Evolutionary conservation across 176 grass and related monocot genomes (phyloP).

Genomic region (Dendrocalamus sinicus): DNA sequence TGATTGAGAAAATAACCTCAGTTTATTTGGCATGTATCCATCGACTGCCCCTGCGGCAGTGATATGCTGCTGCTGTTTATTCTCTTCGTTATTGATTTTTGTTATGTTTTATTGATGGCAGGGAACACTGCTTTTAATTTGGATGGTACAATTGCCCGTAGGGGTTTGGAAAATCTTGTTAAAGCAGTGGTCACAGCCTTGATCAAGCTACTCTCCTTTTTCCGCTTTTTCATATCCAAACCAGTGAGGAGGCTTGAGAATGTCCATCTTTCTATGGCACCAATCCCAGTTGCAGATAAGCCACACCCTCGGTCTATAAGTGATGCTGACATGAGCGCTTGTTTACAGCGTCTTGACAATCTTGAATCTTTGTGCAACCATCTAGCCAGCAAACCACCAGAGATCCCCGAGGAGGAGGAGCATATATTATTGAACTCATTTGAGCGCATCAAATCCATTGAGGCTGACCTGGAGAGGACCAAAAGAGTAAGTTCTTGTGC

Average conservation of each 20-base stretch:
- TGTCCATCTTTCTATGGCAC: constrained; percentile 6
- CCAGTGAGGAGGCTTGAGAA: constrained; percentile 57
- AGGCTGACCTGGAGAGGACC: constrained; percentile 81
- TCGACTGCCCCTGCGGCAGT: not conserved
- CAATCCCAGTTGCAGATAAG: constrained; percentile 33
- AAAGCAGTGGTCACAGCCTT: constrained; percentile 59
- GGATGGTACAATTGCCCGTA: constrained; percentile 40
- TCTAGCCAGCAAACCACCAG: constrained; percentile 66
- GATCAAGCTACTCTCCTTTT: constrained; percentile 70
- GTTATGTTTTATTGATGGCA: constrained; percentile 39
- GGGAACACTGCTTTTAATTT: constrained; percentile 41
- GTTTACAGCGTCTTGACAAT: constrained; percentile 69
- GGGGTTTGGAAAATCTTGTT: constrained; percentile 39
- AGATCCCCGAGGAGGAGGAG: constrained; percentile 82
- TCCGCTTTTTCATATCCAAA: constrained; percentile 49
- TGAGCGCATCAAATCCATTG: constrained; percentile 85
- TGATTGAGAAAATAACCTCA: not conserved
- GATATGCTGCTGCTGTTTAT: not conserved
- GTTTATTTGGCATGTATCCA: not conserved
- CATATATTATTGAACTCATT: constrained; percentile 65
- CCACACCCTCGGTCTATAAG: constrained; percentile 14
- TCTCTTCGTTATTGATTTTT: constrained; percentile 6
- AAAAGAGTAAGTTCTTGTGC: constrained; percentile 57
- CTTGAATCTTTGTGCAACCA: constrained; percentile 73
- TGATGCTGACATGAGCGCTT: constrained; percentile 51